Evolutionary conservation across 768 basidiomycete species (phyloP), one percentile per base, ranked within the genome.

Genomic region (Mycena maculata): DNA sequence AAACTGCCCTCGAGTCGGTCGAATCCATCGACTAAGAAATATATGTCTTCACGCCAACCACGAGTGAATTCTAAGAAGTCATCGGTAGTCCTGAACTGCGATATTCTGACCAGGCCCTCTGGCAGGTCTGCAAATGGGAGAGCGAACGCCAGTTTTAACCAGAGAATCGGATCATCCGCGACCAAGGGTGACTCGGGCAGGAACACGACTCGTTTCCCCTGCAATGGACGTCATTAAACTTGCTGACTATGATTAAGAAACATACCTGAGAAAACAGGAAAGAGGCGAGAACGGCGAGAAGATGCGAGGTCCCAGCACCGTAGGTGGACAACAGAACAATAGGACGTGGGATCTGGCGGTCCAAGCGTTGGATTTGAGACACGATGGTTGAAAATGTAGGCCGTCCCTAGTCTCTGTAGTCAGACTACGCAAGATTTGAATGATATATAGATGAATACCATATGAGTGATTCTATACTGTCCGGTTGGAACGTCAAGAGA

Each of bases 71-170:
- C 62, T n/a, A 70, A 12, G n/a, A 70, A 60, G 8, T 70, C 65
- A 12, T 56, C 25, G 2, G 42, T 27, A 4, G 48, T 64, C 27
- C 27, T 54, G 33, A 67, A 63, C 53, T 55, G 55, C 31, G 45
- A 9, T 8, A 70, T 59, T 54, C 45, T 41, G 8, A 63, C 50
- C 33, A 67, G 18, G 2, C 48, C 61, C 20, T 39, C 23, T 4
- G 60, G 65, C 4, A 47, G 57, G 44, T 70, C 69, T 25, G 69
- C 60, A 59, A 70, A 70, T 25, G 69, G 22, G 11, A 70, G 61
- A 3, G 69, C 60, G 41, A 70, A 70, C 4, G 65, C 69, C 42
- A 70, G 62, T 16, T 64, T 67, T 20, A 70, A 49, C 61, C 61
- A 59, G 39, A 63, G 63, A 3, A 70, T 20, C n/a, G 38, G 16